Evolutionary conservation across 2,329 filamentous ascomycete genomes (phyloP), one percentile per base, ranked within the genome.

Genomic region (Aspergillus ibericus): DNA sequence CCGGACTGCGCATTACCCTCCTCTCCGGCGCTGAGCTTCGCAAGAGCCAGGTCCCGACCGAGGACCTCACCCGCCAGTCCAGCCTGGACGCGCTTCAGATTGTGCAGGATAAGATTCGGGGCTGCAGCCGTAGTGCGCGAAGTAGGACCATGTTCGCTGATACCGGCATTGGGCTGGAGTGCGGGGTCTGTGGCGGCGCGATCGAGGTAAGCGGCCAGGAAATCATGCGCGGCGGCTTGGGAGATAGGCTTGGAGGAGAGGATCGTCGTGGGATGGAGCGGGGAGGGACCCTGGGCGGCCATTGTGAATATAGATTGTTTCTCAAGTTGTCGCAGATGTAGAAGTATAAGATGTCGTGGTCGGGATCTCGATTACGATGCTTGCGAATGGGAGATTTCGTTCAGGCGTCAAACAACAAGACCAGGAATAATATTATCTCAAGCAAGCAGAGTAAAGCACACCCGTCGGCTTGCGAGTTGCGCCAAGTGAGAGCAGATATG

Each of bases 11-110:
- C 69, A 50, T 68, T 59, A 12, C 61, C 69, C 10, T 70, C 64
- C 58, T 75, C 73, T 50, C 68, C 74, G 65, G 60, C 77, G 27
- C 68, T 71, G 46, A 68, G 66, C 59, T 73, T 77, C 13, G 69
- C 69, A 35, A 78, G 68, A 8, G 72, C 69, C 55, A 78, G 56
- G 66, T 80, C 77, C 4, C 73, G 69, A 10, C 75, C 77, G 5
- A 80, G 64, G 18, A 77, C 70, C 52, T 80, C 75, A 2, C 77
- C 77, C 0, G 72, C 71, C 18, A 80, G 60, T 32, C 77, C 77
- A 1, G 77, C 76, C 66, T 79, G 74, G 34, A 80, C 75, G 46
- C 77, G 76, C 68, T 77, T 77, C 55, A 80, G 64, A 59, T 77
- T 79, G 66, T 80, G 77, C 44, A 80, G 67, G 22, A 76, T 75